Percentiles rank a stretch among this genome's conserved stretches.
Conservation (phyloP, 306 rosid genomes). For the Rosa rugosa region DNA sequence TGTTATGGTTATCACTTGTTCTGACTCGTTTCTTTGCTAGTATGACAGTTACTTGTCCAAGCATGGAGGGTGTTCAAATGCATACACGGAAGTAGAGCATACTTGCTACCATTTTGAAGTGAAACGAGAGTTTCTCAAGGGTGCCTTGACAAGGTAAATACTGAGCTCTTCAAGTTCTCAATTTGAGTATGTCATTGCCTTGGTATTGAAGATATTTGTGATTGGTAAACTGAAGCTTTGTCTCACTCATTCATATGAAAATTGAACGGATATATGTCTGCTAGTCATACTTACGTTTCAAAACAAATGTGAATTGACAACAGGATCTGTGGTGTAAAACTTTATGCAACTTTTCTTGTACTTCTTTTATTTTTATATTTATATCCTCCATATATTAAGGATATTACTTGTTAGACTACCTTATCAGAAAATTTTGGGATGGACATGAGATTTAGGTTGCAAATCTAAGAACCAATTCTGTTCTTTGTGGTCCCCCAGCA, state of each 20-base stretch:
- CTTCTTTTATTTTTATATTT: not conserved
- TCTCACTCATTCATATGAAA: not conserved
- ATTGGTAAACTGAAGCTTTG: conserved; percentile 3
- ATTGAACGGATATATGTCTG: not conserved
- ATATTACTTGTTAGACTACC: not conserved
- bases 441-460: not conserved
- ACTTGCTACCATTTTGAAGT: conserved; percentile 99
- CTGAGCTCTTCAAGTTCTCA: conserved; percentile 19
- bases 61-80: conserved; percentile 97
- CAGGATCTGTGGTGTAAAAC: not conserved
- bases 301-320: not conserved
- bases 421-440: not conserved
- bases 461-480: not conserved
- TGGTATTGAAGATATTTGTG: conserved; percentile 17
- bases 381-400: not conserved
- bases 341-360: not conserved
- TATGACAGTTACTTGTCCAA: conserved; percentile 97
- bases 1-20: conserved; percentile 18
- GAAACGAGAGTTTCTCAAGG: conserved; percentile 78
- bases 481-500: not conserved
- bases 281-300: not conserved
- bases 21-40: conserved; percentile 60
- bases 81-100: conserved; percentile 85
- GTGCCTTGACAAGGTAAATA: conserved; percentile 80
- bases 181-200: conserved; percentile 9